Evolutionary conservation across 1,284 basidiomycete species (phyloP).

Genomic region (Marasmius tenuissimus): DNA sequence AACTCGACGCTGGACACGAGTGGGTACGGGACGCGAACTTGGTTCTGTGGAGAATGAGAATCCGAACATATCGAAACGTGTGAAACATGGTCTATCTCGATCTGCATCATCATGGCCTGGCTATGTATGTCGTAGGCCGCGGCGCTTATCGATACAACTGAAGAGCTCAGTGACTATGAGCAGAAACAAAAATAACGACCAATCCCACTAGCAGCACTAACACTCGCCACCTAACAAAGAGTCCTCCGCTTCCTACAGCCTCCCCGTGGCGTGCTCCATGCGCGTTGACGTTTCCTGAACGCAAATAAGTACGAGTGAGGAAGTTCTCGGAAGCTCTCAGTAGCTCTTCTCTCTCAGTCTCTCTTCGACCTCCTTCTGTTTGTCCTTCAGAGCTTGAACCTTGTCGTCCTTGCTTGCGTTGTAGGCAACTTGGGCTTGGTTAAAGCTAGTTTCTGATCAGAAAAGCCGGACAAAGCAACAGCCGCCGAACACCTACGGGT

Average conservation of each 20-base stretch:
- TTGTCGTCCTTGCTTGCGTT: slow-evolving; percentile 85
- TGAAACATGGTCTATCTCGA: no score
- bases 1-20: no score
- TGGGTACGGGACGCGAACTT: no score
- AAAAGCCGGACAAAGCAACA: slow-evolving; percentile 3
- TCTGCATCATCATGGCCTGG: no score
- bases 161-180: no score
- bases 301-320: neutral
- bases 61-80: no score
- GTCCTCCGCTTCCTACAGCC: neutral
- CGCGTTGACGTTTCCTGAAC: neutral
- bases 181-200: no score
- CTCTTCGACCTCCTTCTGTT: slow-evolving; percentile 48
- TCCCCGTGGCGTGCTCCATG: neutral
- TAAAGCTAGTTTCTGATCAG: slow-evolving; percentile 57
- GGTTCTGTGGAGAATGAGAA: no score
- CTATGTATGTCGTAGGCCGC: no score
- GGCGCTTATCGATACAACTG: no score
- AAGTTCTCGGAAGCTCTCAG: neutral
- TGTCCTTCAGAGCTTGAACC: slow-evolving; percentile 66
- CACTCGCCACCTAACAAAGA: no score
- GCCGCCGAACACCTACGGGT: slow-evolving; percentile 60
- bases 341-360: slow-evolving; percentile 31
- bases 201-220: no score
- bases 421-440: slow-evolving; percentile 77